phyloP scores from a whole-genome alignment of 306 rosid species.

The Cyclanthera cordifolia region DNA sequence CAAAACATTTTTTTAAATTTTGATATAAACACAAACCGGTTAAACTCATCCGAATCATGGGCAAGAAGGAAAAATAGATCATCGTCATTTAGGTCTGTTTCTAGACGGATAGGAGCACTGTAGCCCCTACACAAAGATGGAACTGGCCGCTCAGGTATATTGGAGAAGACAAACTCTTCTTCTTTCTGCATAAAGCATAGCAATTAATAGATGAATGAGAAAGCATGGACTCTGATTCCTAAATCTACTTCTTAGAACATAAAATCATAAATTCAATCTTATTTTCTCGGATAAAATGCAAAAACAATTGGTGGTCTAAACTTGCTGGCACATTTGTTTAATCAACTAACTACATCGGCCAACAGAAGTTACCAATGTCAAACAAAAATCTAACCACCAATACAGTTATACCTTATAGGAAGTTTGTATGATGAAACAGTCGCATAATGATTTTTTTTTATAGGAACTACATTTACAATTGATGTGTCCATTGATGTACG shows the following conservation, averaged over 20 bases:
- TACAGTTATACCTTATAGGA: background rate
- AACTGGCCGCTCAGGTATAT: slow-evolving; percentile 72
- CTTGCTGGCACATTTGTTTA: background rate
- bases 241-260: background rate
- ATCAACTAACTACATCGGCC: background rate
- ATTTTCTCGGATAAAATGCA: background rate
- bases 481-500: too few species aligned
- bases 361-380: background rate
- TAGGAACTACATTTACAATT: too few species aligned
- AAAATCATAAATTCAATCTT: background rate
- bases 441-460: background rate
- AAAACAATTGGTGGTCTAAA: background rate
- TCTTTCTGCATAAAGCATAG: slow-evolving; percentile 44
- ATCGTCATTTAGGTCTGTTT: slow-evolving; percentile 61
- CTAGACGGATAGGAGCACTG: slow-evolving; percentile 91
- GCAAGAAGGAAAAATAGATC: slow-evolving; percentile 88
- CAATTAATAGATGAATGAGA: background rate
- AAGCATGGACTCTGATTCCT: background rate
- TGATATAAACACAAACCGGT: slow-evolving; percentile 51
- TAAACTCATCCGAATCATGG: slow-evolving; percentile 85
- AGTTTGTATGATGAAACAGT: background rate
- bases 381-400: background rate
- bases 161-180: slow-evolving; percentile 76
- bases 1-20: background rate
- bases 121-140: slow-evolving; percentile 82